Evolutionary conservation across 371 early-diverging fungal species (phyloP).

Genomic region (Rhizomucor miehei): DNA sequence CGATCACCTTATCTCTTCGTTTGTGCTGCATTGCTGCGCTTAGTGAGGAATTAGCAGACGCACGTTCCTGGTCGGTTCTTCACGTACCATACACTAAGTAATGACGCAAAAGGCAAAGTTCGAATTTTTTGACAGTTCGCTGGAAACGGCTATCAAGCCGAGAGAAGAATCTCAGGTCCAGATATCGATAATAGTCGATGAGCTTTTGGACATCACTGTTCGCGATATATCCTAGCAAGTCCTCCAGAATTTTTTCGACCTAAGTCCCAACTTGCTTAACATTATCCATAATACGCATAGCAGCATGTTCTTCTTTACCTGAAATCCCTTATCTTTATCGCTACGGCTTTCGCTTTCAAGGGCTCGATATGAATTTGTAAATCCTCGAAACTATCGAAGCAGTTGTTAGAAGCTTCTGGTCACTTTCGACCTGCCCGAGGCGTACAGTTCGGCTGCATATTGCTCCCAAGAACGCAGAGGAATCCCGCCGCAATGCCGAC

Average conservation of each 20-base stretch:
- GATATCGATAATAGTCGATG: constrained; percentile 63
- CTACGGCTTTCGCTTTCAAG: constrained; percentile 56
- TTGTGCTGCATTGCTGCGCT: constrained; percentile 58
- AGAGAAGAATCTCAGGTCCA: constrained; percentile 67
- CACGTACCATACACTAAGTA: constrained; percentile 60
- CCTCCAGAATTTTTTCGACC: constrained; percentile 70
- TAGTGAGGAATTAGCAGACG: constrained; percentile 1
- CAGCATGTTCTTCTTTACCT: constrained; percentile 27
- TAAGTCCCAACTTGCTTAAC: constrained; percentile 6
- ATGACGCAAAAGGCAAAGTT: constrained; percentile 59
- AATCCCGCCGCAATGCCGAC: background rate
- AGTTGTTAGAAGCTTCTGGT: background rate
- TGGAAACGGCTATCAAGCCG: constrained; percentile 63
- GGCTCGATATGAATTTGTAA: constrained; percentile 59
- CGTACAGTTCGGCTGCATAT: background rate
- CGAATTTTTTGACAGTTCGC: constrained; percentile 62
- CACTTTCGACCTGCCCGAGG: background rate
- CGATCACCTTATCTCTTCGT: constrained; percentile 53
- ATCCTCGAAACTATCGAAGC: constrained; percentile 57
- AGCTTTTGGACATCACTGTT: constrained; percentile 57
- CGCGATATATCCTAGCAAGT: constrained; percentile 48
- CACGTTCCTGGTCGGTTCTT: background rate
- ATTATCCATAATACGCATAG: no score
- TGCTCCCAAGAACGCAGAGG: background rate
- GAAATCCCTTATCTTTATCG: constrained; percentile 67